Evolutionary conservation across 805 yeast genomes (phyloP).

Genomic region (Clavispora phyllophila): DNA sequence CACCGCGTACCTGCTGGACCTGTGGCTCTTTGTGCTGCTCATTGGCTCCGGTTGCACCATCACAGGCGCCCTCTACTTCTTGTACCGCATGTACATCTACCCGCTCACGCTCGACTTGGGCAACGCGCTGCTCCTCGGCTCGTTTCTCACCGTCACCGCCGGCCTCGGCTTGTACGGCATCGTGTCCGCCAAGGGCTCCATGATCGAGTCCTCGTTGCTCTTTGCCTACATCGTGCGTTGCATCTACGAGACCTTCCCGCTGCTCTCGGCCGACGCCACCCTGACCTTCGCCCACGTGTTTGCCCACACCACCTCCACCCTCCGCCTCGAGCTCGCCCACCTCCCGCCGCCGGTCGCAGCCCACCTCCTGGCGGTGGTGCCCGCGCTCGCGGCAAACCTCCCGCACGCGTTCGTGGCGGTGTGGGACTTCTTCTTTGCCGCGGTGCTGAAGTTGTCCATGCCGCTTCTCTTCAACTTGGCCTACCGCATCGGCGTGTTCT

Average conservation of each 20-base stretch:
- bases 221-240: slow-evolving; percentile 91
- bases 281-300: slow-evolving; percentile 27
- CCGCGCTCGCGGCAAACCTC: slow-evolving; percentile 47
- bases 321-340: slow-evolving; percentile 30
- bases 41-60: slow-evolving; percentile 69
- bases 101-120: slow-evolving; percentile 65
- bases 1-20: slow-evolving; percentile 56
- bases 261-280: slow-evolving; percentile 54
- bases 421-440: slow-evolving; percentile 49
- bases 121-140: slow-evolving; percentile 82
- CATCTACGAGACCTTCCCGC: slow-evolving; percentile 88
- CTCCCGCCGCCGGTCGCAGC: slow-evolving; percentile 31
- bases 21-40: slow-evolving; percentile 73
- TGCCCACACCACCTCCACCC: slow-evolving; percentile 29
- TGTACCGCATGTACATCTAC: slow-evolving; percentile 77
- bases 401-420: slow-evolving; percentile 50
- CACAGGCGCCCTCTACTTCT: slow-evolving; percentile 70
- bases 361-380: slow-evolving; percentile 27
- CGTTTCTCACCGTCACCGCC: slow-evolving; percentile 69
- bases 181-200: slow-evolving; percentile 75
- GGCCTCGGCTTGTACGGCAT: slow-evolving; percentile 81
- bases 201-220: slow-evolving; percentile 81
- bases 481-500: slow-evolving; percentile 80
- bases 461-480: slow-evolving; percentile 78
- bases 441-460: slow-evolving; percentile 65